phyloP scores from a whole-genome alignment of 2,329 filamentous ascomycete genomes.

The Phialophora verrucosa region DNA sequence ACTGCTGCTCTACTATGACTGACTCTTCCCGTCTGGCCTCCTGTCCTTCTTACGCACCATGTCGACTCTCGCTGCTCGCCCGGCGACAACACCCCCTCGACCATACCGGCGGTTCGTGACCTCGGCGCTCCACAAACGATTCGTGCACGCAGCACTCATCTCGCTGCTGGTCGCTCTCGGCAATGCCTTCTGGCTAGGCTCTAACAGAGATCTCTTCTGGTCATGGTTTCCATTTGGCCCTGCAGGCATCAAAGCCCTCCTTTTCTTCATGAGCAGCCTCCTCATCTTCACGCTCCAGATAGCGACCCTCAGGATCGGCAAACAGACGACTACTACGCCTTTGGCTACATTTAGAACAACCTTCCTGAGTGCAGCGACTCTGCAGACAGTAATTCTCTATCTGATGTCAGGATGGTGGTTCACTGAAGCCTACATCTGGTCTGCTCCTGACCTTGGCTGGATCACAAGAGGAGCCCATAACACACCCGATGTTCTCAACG shows the following conservation, averaged over 20 bases:
- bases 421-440: conserved; percentile 80
- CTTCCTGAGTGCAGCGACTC: conserved; percentile 64
- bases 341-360: conserved; percentile 67
- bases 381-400: conserved; percentile 78
- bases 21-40: background rate
- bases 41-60: conserved; percentile 10
- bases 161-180: conserved; percentile 74
- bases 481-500: conserved; percentile 74
- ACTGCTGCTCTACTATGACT: conserved; percentile 28
- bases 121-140: conserved; percentile 83
- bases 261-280: conserved; percentile 78
- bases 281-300: conserved; percentile 84
- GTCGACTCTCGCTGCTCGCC: conserved; percentile 22
- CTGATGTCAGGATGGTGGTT: conserved; percentile 77
- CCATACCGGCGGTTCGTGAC: conserved; percentile 88
- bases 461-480: conserved; percentile 67
- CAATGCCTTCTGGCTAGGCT: conserved; percentile 72
- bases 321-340: conserved; percentile 72
- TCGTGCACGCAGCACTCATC: conserved; percentile 75
- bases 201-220: conserved; percentile 77
- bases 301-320: conserved; percentile 76
- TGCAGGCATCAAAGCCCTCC: conserved; percentile 73
- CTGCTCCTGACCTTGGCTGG: conserved; percentile 71
- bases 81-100: conserved; percentile 40
- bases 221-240: conserved; percentile 81